These are phyloP conservation scores for Cardamine occulta DNA, from an alignment of 345 rosid genomes.

Conservation along the genomic window DNA sequence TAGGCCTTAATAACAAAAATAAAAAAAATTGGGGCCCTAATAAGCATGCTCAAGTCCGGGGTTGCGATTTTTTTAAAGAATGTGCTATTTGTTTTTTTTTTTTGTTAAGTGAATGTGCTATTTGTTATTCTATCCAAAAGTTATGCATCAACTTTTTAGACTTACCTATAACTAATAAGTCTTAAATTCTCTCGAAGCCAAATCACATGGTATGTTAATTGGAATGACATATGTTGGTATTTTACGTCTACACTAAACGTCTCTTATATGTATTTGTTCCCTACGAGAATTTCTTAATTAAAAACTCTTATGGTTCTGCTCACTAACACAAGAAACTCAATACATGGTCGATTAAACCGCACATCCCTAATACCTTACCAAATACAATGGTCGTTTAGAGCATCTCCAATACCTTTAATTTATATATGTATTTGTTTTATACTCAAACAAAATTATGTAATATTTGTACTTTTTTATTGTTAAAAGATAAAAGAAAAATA, in stretches of 20 bases:
- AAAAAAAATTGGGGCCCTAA: no score
- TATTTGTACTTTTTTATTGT: no score
- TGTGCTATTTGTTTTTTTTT: background rate
- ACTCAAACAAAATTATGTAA: no score
- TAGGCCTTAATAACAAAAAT: no score
- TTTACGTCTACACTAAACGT: background rate
- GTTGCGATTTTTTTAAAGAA: background rate
- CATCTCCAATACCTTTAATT: no score
- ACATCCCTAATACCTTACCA: slow-evolving; percentile 26
- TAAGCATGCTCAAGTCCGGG: no score
- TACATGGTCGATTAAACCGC: background rate
- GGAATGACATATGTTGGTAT: slow-evolving; percentile 24
- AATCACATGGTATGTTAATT: background rate
- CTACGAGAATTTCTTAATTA: background rate
- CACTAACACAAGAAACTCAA: slow-evolving; percentile 23
- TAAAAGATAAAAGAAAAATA: no score
- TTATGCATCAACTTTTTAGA: background rate
- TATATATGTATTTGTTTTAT: no score
- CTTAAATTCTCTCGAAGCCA: background rate
- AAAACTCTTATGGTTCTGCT: slow-evolving; percentile 4
- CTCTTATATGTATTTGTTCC: background rate
- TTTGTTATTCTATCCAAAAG: background rate
- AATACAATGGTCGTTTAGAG: slow-evolving; percentile 22
- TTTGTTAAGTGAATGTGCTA: background rate
- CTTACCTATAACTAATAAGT: background rate